Conservation (phyloP, 345 rosid species). For the Eucalyptus virginea region DNA sequence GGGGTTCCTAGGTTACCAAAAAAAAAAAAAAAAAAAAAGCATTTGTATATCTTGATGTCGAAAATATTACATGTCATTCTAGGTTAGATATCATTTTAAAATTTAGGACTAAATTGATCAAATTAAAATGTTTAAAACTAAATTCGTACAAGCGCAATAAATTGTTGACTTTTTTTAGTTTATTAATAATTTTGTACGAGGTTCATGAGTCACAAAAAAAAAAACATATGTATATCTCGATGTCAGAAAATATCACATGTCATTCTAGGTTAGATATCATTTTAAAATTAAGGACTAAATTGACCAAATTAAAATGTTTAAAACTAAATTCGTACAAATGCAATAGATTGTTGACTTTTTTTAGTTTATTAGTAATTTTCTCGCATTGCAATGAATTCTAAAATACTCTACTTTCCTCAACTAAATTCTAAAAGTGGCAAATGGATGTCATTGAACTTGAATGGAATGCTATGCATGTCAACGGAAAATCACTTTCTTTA, state of each 20-base stretch:
- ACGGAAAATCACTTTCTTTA: not conserved
- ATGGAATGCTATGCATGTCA: not conserved
- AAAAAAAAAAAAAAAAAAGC: too few species aligned
- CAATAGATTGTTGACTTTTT: not conserved
- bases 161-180: too few species aligned
- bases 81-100: too few species aligned
- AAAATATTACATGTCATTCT: too few species aligned
- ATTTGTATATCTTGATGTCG: too few species aligned
- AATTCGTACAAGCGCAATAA: too few species aligned
- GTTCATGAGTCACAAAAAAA: too few species aligned
- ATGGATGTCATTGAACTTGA: not conserved
- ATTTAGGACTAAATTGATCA: too few species aligned
- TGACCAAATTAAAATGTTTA: fast-evolving
- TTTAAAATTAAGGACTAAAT: not conserved
- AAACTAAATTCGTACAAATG: fast-evolving
- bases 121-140: too few species aligned
- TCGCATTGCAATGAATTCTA: not conserved
- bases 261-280: not conserved
- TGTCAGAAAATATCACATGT: not conserved
- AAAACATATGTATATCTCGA: not conserved
- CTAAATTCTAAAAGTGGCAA: not conserved
- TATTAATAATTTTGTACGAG: too few species aligned
- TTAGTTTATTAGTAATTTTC: not conserved
- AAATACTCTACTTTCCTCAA: not conserved
- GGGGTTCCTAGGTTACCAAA: fast-evolving